phyloP scores from a whole-genome alignment of 345 rosid species.

The Citrus trifoliata region DNA sequence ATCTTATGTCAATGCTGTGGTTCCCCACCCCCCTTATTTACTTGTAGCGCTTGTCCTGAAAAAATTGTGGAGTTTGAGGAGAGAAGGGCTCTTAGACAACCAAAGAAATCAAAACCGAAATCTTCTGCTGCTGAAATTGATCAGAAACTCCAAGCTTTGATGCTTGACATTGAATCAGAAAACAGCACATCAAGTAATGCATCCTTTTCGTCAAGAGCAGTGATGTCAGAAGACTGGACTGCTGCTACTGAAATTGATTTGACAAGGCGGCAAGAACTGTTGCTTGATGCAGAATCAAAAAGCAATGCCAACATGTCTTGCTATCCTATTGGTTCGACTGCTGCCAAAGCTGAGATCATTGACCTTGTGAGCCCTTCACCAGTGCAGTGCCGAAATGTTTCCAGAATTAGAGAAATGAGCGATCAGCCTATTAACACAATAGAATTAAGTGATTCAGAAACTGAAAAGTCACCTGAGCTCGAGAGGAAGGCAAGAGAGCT shows the following conservation, averaged over 20 bases:
- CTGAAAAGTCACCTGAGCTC: slow-evolving; percentile 57
- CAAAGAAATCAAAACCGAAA: slow-evolving; percentile 35
- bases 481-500: slow-evolving; percentile 60
- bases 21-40: not conserved
- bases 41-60: slow-evolving; percentile 83
- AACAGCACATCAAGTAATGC: slow-evolving; percentile 8
- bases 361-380: slow-evolving; percentile 83
- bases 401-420: slow-evolving; percentile 28
- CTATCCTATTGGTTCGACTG: not conserved
- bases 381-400: slow-evolving; percentile 9
- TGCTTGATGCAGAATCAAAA: slow-evolving; percentile 26
- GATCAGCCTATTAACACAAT: slow-evolving; percentile 34
- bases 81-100: slow-evolving; percentile 40
- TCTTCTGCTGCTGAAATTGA: slow-evolving; percentile 42
- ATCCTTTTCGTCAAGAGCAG: slow-evolving; percentile 25
- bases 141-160: slow-evolving; percentile 49
- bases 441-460: slow-evolving; percentile 72
- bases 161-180: slow-evolving; percentile 50
- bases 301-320: slow-evolving; percentile 9
- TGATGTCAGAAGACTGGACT: slow-evolving; percentile 21
- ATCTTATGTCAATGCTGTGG: not conserved
- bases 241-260: slow-evolving; percentile 6
- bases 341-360: slow-evolving; percentile 42
- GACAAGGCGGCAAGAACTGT: slow-evolving; percentile 13
- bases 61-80: slow-evolving; percentile 67